Evolutionary conservation across 2,329 filamentous ascomycete species (phyloP).

Genomic region (Phaeosphaeriaceae sp.): DNA sequence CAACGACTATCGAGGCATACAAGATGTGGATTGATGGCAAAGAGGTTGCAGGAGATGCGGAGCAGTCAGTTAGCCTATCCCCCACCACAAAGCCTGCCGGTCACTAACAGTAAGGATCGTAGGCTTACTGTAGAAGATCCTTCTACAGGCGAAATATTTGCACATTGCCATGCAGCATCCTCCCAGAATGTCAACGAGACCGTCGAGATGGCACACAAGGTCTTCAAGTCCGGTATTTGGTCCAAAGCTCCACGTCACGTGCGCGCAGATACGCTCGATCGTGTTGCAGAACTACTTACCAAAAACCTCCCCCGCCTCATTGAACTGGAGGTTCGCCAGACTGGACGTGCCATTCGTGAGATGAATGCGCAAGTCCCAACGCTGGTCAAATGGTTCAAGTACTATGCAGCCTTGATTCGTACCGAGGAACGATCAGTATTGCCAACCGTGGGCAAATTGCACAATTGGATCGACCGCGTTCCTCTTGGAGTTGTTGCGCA

Average conservation of each 20-base stretch:
- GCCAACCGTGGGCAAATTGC: conserved; percentile 65
- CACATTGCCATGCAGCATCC: conserved; percentile 59
- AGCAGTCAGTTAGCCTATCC: conserved; percentile 53
- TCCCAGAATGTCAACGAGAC: conserved; percentile 53
- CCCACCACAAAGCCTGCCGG: conserved; percentile 9
- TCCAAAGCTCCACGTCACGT: conserved; percentile 63
- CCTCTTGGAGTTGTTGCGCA: conserved; percentile 48
- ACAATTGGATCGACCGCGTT: conserved; percentile 52
- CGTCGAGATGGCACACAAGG: conserved; percentile 52
- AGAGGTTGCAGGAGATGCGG: conserved; percentile 51
- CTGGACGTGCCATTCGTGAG: conserved; percentile 71
- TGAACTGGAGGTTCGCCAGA: conserved; percentile 70
- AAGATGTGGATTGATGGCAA: conserved; percentile 54
- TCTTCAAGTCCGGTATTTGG: conserved; percentile 63
- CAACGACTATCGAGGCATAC: conserved; percentile 17
- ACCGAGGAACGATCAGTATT: conserved; percentile 71
- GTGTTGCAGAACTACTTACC: conserved; percentile 62
- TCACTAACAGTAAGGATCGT: conserved; percentile 14
- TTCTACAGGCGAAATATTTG: conserved; percentile 60
- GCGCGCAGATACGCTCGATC: conserved; percentile 69
- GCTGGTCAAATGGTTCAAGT: conserved; percentile 73
- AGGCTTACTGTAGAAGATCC: conserved; percentile 64
- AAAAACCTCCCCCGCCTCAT: conserved; percentile 64
- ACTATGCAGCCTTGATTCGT: conserved; percentile 72
- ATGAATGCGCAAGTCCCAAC: conserved; percentile 74